Evolutionary conservation across 164 flowering plant genomes (phyloP), one percentile per base, ranked within the genome.

Genomic region (Tinospora cordifolia): DNA sequence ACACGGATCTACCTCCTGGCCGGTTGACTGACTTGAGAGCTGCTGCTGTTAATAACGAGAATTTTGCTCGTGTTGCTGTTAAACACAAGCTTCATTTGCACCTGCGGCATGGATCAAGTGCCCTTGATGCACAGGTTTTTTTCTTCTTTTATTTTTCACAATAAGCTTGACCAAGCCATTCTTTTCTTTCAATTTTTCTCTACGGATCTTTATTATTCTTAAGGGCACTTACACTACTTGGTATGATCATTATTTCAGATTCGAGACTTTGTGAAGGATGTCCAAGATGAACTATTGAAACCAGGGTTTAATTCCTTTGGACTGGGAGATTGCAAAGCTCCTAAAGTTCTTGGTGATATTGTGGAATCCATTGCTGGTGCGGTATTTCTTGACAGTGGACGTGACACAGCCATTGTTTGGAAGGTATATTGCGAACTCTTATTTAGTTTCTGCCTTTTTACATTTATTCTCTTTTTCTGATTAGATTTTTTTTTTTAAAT

Each of bases 341-440:
- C 99, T 2, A 95, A 95, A 81, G 99, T 95, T 71, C 99, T 95
- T 59, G 98, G 98, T 39, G 99, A 95, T 75, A 92, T 95, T 75
- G 81, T 95, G 71, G 99, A 95, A 78, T 95, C 99, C 15, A 90
- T 95, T 72, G 99, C 98, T 25, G 99, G 99, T 76, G 90, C 99
- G 58, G 83, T 95, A 65, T 95, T 92, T 76, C 92, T 95, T 19
- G 99, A 95, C 66, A 84, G 87, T 65, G 90, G 86, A 25, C 85
- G 81, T 67, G 79, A 90, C 75, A 92, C 97, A 68, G 65, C 88
- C 14, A 84, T 68, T 74, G 99, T 92, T 11, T 95, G 99, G 99
- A 79, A 75, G 94, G 99, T 93, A 62, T 74, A 78, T 81, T 72
- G 19, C 54, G 41, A 27, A 34, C 3, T 9, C 66, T n/a, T 64